These are phyloP conservation scores for Scleromitrula shiraiana DNA, from an alignment of 2,329 filamentous ascomycete species.

Conservation along the genomic window DNA sequence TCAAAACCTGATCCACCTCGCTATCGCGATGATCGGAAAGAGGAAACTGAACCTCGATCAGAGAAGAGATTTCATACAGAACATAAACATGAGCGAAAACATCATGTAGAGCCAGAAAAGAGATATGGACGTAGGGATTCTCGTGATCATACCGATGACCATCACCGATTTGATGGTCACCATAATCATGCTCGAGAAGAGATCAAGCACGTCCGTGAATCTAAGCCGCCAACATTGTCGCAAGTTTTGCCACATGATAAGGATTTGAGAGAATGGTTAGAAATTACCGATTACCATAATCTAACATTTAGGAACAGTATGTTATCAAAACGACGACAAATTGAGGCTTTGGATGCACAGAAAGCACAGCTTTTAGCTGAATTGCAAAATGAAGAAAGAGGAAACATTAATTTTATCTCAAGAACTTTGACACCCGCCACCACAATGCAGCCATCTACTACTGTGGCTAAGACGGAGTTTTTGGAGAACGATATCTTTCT, in stretches of 20 bases:
- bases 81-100: conserved; percentile 16
- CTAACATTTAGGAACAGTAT: conserved; percentile 28
- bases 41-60: conserved; percentile 15
- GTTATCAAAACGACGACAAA: conserved; percentile 10
- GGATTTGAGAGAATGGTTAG: conserved; percentile 32
- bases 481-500: conserved; percentile 8
- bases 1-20: conserved; percentile 6
- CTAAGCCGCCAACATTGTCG: conserved; percentile 16
- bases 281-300: conserved; percentile 31
- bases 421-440: conserved; percentile 1
- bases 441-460: not conserved
- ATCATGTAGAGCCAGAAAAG: conserved; percentile 15
- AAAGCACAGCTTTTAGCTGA: conserved; percentile 25
- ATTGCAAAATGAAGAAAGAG: conserved; percentile 19
- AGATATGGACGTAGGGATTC: conserved; percentile 12
- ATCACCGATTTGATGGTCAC: conserved; percentile 12
- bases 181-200: conserved; percentile 14
- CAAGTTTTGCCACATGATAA: conserved; percentile 23
- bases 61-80: conserved; percentile 14
- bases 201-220: conserved; percentile 11
- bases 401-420: not conserved
- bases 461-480: conserved; percentile 3
- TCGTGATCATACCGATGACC: conserved; percentile 17
- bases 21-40: conserved; percentile 17
- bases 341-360: conserved; percentile 25